These are phyloP conservation scores for Globisporangium ultimum DNA, from an alignment of 352 stramenopile genomes.

Conservation along the genomic window DNA sequence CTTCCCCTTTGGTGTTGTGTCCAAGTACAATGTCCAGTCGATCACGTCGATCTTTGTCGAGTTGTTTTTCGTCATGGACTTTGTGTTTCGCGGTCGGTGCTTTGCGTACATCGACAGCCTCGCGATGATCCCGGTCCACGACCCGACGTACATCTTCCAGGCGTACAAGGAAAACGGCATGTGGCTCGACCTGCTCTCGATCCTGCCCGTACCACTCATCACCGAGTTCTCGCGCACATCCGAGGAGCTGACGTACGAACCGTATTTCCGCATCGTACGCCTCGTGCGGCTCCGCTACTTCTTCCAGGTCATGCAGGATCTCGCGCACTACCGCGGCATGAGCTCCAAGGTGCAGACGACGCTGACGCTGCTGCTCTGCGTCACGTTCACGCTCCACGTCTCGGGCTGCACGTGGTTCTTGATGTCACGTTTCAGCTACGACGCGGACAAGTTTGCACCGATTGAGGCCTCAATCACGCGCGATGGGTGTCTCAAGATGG, in stretches of 20 bases:
- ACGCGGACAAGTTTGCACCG: slow-evolving; percentile 23
- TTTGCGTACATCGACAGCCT: slow-evolving; percentile 72
- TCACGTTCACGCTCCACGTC: slow-evolving; percentile 60
- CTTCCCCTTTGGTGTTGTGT: slow-evolving; percentile 40
- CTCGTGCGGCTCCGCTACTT: slow-evolving; percentile 57
- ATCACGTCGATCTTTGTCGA: slow-evolving; percentile 51
- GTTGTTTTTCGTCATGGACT: slow-evolving; percentile 49
- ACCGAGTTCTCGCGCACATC: slow-evolving; percentile 38
- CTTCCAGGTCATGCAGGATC: slow-evolving; percentile 43
- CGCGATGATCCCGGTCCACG: slow-evolving; percentile 57
- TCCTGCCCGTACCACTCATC: slow-evolving; percentile 50
- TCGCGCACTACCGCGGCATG: slow-evolving; percentile 43
- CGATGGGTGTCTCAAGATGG: slow-evolving; percentile 39
- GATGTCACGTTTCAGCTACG: slow-evolving; percentile 58
- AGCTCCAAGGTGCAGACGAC: slow-evolving; percentile 62
- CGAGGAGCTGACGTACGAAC: slow-evolving; percentile 34
- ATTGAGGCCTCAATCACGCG: slow-evolving; percentile 30
- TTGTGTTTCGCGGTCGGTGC: slow-evolving; percentile 42
- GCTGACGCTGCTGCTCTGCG: slow-evolving; percentile 56
- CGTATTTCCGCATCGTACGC: slow-evolving; percentile 40
- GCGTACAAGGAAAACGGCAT: slow-evolving; percentile 52
- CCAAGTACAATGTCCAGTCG: slow-evolving; percentile 44
- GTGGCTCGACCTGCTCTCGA: slow-evolving; percentile 50
- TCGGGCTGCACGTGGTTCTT: slow-evolving; percentile 73
- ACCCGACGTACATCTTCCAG: slow-evolving; percentile 64